These are phyloP conservation scores for Verticillium alfalfae DNA, from an alignment of 2,329 filamentous ascomycete genomes.

Conservation along the genomic window DNA sequence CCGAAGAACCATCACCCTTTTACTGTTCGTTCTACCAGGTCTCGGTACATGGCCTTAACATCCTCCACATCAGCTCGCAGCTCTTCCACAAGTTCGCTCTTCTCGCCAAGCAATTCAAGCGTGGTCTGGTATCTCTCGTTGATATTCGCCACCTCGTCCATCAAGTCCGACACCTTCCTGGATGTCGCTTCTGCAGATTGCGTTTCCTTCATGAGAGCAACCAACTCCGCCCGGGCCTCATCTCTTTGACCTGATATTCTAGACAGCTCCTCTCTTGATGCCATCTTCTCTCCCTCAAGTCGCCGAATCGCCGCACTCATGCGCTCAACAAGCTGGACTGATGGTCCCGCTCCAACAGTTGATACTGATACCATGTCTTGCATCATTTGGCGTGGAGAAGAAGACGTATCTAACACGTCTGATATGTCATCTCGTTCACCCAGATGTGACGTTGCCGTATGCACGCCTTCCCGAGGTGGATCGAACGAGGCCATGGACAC, in stretches of 20 bases:
- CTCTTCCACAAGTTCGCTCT: conserved; percentile 92
- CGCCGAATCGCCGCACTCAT: conserved; percentile 92
- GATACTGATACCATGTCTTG: conserved; percentile 86
- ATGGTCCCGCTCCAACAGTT: conserved; percentile 84
- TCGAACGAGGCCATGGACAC: conserved; percentile 45
- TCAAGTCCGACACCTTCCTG: conserved; percentile 56
- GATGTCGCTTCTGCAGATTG: conserved; percentile 63
- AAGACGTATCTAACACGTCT: conserved; percentile 48
- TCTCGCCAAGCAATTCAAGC: conserved; percentile 91
- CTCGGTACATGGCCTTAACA: conserved; percentile 93
- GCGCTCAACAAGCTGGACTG: conserved; percentile 89
- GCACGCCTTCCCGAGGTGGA: conserved; percentile 25
- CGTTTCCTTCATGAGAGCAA: conserved; percentile 79
- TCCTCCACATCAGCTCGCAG: conserved; percentile 82
- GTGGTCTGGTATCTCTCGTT: conserved; percentile 82
- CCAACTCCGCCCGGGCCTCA: conserved; percentile 87
- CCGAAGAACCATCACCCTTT: conserved; percentile 35
- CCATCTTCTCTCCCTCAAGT: conserved; percentile 86
- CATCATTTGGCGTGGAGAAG: conserved; percentile 63
- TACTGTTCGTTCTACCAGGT: conserved; percentile 80
- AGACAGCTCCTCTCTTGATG: conserved; percentile 77
- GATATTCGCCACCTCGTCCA: conserved; percentile 62
- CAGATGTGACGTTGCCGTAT: conserved; percentile 34
- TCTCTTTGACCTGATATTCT: conserved; percentile 82
- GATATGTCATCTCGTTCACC: conserved; percentile 42